phyloP scores from a whole-genome alignment of 441 rosid genomes.

The Raphanus hybrid region DNA sequence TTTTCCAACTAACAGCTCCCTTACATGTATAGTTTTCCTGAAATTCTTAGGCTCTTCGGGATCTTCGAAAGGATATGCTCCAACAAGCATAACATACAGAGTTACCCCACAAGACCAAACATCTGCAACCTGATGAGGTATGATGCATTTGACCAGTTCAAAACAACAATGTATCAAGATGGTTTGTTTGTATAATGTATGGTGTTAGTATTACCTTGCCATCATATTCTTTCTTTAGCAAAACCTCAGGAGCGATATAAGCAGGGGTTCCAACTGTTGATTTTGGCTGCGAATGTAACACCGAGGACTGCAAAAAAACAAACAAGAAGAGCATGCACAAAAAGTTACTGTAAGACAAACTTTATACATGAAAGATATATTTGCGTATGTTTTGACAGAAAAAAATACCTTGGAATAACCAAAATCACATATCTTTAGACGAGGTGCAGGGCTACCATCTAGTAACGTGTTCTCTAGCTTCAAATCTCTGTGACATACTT shows the following conservation, averaged over 20 bases:
- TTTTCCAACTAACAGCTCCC: slow-evolving; percentile 32
- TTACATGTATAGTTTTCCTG: slow-evolving; percentile 85
- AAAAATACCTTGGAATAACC: slow-evolving; percentile 91
- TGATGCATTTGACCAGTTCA: slow-evolving; percentile 2
- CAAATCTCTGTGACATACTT: slow-evolving; percentile 95
- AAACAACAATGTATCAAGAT: neutral
- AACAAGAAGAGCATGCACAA: neutral
- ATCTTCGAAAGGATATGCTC: slow-evolving; percentile 98
- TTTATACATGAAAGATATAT: neutral
- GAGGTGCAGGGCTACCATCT: slow-evolving; percentile 97
- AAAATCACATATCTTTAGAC: slow-evolving; percentile 94
- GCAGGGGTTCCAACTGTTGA: slow-evolving; percentile 99
- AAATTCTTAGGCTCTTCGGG: slow-evolving; percentile 98
- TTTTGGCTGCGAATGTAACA: slow-evolving; percentile 95
- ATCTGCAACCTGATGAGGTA: slow-evolving; percentile 78
- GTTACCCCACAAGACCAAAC: slow-evolving; percentile 99
- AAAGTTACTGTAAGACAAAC: neutral
- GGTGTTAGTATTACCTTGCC: slow-evolving; percentile 67
- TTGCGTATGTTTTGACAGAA: neutral
- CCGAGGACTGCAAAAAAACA: slow-evolving; percentile 68
- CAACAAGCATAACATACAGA: slow-evolving; percentile 92
- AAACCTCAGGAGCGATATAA: slow-evolving; percentile 96
- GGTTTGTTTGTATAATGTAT: too few species aligned
- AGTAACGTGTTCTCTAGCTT: slow-evolving; percentile 90
- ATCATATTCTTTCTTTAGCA: slow-evolving; percentile 94